Base-by-base conservation (phyloP, 2,329 filamentous ascomycete species). In the Fusarium denticulatum region DNA sequence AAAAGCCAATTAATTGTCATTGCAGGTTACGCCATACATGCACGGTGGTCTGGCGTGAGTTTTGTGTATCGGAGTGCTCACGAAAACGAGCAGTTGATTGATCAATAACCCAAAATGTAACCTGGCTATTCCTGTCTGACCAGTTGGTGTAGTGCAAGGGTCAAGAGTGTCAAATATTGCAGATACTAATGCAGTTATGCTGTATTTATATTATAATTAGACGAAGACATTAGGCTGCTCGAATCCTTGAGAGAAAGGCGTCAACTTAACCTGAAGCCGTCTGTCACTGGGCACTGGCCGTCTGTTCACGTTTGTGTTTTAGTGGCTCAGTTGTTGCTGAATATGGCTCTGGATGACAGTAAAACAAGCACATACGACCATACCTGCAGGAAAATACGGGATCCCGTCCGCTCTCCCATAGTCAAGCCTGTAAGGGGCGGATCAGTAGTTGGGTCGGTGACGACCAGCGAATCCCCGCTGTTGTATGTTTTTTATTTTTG, bases 261-360 rank as follows among this genome's bases (percentile, higher is more conserved):
- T 14, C 8, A 20, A 24, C 22, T 50, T 8, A 11, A 26, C 30
- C 12, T 12, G 9, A 52, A 36, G 49, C 3, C 7, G 15, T 6
- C 13, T 11, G 11, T 20, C 6, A 12, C 16, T 11, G n/a, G n/a
- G 9, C 3, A 26, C 24, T 2, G 11, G 50, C 24, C 10, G 50
- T 20, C 10, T 12, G 14, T 18, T 6, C 3, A 28, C 9, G 32
- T 20, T 16, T 12, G 2, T n/a, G 11, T 18, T 26, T 7, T 3
- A n/a, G 14, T 5, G 5, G 4, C 2, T 16, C 15, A 32, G 0
- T 3, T 3, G 0, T 3, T 3, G 3, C 5, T 2, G 8, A 0
- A 0, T 50, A 50, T 50, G 34, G 0, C 0, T 4, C 2, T 2
- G 3, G 5, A 0, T 18, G 4, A 7, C 4, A 6, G 7, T 1